Evolutionary conservation across 176 grass and related monocot genomes (phyloP), one percentile per base, ranked within the genome.

Genomic region (Triticum turgidum): DNA sequence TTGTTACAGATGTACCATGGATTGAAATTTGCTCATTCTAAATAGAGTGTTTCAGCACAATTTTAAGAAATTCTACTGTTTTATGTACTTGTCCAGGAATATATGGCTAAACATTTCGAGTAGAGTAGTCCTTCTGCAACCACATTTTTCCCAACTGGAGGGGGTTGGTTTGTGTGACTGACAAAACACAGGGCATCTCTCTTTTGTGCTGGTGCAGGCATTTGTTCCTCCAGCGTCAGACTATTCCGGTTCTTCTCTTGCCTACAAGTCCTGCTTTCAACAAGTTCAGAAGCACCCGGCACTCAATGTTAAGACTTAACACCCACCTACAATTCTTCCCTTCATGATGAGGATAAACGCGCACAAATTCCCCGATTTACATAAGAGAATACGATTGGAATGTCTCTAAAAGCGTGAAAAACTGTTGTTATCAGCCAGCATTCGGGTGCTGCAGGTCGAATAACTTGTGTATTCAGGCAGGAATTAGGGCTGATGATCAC

Each of bases 291-390:
- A 84, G 65, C 59, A 84, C 5, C 47, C 34, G 21, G 14, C 65
- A 5, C 42, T 59, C 7, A 22, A 12, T 49, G 41, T 77, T 73
- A 67, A 20, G 6, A 21, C 0, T 59, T 59, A 59, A 59, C 18
- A 58, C 54, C 65, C 61, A 2, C 38, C 41, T 84, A 0, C 12
- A 27, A 58, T 24, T 49, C 17, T 13, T 87, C 9, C 51, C 66
- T 75, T 84, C 2, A 29, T 74, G 15, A 10, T 39, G 17, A 33
- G 77, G 89, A 91, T 91, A 85, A 91, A 69, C 52, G 30, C 82
- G 77, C 85, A 84, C 70, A 91, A 84, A 80, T 87, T 91, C 89
- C 49, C 9, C 1, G 37, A 77, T 32, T 80, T 87, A 74, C 45
- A 0, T 0, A 67, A 11, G 25, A 56, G 67, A 61, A 39, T 65